Conservation (phyloP, 768 basidiomycete species). For the Auricularia auricula-judae region DNA sequence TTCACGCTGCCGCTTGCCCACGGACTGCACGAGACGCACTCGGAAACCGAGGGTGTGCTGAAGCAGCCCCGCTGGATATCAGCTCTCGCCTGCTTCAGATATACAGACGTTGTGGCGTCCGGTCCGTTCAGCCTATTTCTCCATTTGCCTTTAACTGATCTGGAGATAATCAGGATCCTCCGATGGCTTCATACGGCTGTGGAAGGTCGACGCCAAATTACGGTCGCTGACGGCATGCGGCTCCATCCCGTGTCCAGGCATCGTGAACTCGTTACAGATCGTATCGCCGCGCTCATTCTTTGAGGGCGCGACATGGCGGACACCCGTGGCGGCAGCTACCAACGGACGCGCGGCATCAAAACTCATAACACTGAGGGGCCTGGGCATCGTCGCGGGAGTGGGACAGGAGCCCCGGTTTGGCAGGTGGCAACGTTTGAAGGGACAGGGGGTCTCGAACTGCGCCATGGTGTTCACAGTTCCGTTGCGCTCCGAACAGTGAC, state of each 20-base stretch:
- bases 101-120: conserved; percentile 85
- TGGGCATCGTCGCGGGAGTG: conserved; percentile 57
- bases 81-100: conserved; percentile 66
- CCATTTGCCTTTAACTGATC: not conserved
- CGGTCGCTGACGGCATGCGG: conserved; percentile 64
- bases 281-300: conserved; percentile 37
- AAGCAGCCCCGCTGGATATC: conserved; percentile 87
- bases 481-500: not conserved
- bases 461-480: conserved; percentile 50
- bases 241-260: conserved; percentile 56
- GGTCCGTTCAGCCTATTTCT: conserved; percentile 36
- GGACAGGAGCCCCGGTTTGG: conserved; percentile 87
- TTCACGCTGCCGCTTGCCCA: conserved; percentile 82
- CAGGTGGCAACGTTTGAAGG: conserved; percentile 74
- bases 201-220: conserved; percentile 75
- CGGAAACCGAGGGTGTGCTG: conserved; percentile 64
- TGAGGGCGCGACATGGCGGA: conserved; percentile 33
- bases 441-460: conserved; percentile 59
- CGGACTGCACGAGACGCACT: conserved; percentile 62
- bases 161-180: conserved; percentile 60
- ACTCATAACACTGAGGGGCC: conserved; percentile 3
- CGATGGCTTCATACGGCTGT: conserved; percentile 82
- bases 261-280: conserved; percentile 86
- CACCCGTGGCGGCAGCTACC: conserved; percentile 9
- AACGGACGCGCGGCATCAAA: not conserved